Percentiles rank a stretch among this genome's conserved stretches.
Evolutionary conservation across 192 early-diverging fungal genomes (phyloP).

Genomic region (Gaertneriomyces sp.): DNA sequence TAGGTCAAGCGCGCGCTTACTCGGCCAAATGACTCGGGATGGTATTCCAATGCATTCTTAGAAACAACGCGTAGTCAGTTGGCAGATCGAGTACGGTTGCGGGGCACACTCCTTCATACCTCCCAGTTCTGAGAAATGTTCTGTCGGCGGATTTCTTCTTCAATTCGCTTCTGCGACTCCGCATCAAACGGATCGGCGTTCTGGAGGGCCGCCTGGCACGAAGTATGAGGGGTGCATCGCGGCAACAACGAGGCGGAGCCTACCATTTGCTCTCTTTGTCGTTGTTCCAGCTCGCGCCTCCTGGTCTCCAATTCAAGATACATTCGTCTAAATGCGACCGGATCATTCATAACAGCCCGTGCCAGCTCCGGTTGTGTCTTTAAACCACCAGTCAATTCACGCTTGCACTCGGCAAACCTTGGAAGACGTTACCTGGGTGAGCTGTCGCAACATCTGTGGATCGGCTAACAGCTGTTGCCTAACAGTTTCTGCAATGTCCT

Average conservation of each 20-base stretch:
- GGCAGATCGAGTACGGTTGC: background rate
- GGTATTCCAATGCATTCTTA: slow-evolving; percentile 81
- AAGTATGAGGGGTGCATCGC: background rate
- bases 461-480: slow-evolving; percentile 63
- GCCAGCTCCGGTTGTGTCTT: slow-evolving; percentile 67
- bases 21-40: slow-evolving; percentile 90
- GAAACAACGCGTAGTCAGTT: too few relatives aligned
- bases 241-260: background rate
- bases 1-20: slow-evolving; percentile 30
- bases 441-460: slow-evolving; percentile 54
- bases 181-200: slow-evolving; percentile 85
- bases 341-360: slow-evolving; percentile 58
- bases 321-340: slow-evolving; percentile 59
- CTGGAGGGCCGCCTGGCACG: slow-evolving; percentile 45
- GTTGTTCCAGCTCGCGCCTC: slow-evolving; percentile 53
- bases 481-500: slow-evolving; percentile 46
- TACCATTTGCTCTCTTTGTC: slow-evolving; percentile 44
- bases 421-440: slow-evolving; percentile 48
- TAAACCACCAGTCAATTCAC: background rate
- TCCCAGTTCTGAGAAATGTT: slow-evolving; percentile 81
- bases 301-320: slow-evolving; percentile 56
- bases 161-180: slow-evolving; percentile 87
- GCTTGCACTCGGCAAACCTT: background rate
- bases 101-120: slow-evolving; percentile 21
- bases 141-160: slow-evolving; percentile 80